These are phyloP conservation scores for Aspergillus neoniger DNA, from an alignment of 2,329 filamentous ascomycete species.

Conservation along the genomic window DNA sequence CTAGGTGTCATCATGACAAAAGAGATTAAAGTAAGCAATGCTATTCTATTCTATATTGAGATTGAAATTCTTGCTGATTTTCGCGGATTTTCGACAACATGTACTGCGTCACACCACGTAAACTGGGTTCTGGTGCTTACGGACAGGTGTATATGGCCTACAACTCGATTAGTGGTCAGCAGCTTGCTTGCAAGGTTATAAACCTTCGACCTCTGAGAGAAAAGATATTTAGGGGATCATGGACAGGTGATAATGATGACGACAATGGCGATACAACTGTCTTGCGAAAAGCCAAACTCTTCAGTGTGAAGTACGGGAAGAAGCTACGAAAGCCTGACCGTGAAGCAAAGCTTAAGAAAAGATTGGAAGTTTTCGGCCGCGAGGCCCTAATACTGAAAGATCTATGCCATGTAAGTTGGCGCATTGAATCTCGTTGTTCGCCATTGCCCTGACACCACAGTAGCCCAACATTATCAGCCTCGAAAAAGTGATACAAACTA, in stretches of 20 bases:
- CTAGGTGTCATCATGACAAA: slow-evolving; percentile 32
- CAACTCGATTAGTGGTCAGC: slow-evolving; percentile 32
- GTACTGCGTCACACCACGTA: slow-evolving; percentile 42
- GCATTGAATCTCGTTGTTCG: background rate
- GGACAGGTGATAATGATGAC: background rate
- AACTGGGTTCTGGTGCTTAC: slow-evolving; percentile 46
- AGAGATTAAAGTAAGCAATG: slow-evolving; percentile 38
- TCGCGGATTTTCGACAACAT: slow-evolving; percentile 34
- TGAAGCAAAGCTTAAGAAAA: slow-evolving; percentile 17
- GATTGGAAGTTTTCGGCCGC: slow-evolving; percentile 37
- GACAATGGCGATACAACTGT: background rate
- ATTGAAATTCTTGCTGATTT: background rate
- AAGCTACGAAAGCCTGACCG: background rate
- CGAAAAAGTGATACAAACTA: slow-evolving; percentile 58
- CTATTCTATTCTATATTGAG: too few species aligned
- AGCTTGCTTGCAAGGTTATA: slow-evolving; percentile 51
- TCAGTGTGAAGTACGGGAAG: background rate
- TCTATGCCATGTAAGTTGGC: slow-evolving; percentile 51
- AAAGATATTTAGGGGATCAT: slow-evolving; percentile 1
- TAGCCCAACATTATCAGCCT: slow-evolving; percentile 62
- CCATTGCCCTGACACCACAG: slow-evolving; percentile 4
- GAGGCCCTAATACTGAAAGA: slow-evolving; percentile 52
- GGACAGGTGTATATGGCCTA: slow-evolving; percentile 48
- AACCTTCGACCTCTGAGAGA: slow-evolving; percentile 35
- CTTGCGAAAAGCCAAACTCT: background rate